Evolutionary conservation across 2,329 filamentous ascomycete genomes (phyloP).

Genomic region (Fusarium odoratissimum): DNA sequence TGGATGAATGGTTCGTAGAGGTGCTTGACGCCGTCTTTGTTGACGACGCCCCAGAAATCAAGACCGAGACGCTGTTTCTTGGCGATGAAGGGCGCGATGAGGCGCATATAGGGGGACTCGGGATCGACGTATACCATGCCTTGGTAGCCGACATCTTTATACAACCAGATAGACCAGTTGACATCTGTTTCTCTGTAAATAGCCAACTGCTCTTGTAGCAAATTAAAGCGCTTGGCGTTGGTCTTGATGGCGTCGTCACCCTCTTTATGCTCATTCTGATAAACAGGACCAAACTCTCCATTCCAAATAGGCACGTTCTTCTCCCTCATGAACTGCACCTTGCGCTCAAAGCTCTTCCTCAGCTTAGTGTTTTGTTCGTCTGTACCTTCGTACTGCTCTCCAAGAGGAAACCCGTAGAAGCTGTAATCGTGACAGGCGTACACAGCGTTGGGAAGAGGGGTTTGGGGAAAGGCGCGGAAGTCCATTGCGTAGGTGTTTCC

Average conservation of each 20-base stretch:
- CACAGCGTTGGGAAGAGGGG: slow-evolving; percentile 59
- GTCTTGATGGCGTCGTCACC: slow-evolving; percentile 52
- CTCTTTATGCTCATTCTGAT: slow-evolving; percentile 51
- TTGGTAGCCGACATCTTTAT: slow-evolving; percentile 68
- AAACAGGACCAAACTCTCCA: slow-evolving; percentile 64
- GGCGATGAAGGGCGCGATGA: slow-evolving; percentile 62
- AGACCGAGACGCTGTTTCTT: slow-evolving; percentile 66
- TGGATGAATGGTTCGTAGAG: slow-evolving; percentile 55
- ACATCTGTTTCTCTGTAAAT: slow-evolving; percentile 51
- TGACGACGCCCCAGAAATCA: slow-evolving; percentile 63
- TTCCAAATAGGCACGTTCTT: slow-evolving; percentile 60
- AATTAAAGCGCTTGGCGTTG: slow-evolving; percentile 55
- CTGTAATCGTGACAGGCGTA: slow-evolving; percentile 67
- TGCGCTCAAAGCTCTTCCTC: slow-evolving; percentile 54
- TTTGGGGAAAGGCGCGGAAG: slow-evolving; percentile 56
- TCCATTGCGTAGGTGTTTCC: slow-evolving; percentile 67
- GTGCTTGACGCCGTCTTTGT: slow-evolving; percentile 46
- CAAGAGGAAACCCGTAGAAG: slow-evolving; percentile 60
- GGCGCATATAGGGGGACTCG: slow-evolving; percentile 60
- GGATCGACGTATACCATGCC: slow-evolving; percentile 65
- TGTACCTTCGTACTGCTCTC: slow-evolving; percentile 54
- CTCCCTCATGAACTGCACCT: slow-evolving; percentile 57
- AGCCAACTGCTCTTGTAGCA: slow-evolving; percentile 55
- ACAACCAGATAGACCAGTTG: slow-evolving; percentile 71
- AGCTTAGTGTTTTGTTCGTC: slow-evolving; percentile 57